Evolutionary conservation across 306 rosid genomes (phyloP), one percentile per base, ranked within the genome.

Genomic region (Castanea sativa): DNA sequence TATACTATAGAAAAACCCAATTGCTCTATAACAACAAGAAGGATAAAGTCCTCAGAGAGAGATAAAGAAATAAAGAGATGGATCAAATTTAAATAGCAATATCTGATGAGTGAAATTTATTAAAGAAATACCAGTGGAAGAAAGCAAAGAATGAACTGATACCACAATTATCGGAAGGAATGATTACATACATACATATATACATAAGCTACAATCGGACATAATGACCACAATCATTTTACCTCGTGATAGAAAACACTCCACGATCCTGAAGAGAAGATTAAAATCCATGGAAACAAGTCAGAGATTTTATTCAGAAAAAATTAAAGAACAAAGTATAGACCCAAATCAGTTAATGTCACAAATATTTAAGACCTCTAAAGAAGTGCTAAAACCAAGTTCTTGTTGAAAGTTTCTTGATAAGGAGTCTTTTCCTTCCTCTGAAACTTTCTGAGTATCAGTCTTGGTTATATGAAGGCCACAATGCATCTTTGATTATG

Each of bases 401-500:
- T 75, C 73, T 74, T 89, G 83, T 58, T 83, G 84, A 71, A 73
- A 35, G 71, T 65, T 80, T 32, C 87, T 76, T 33, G 88, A 75
- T 70, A 75, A 67, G 69, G 86, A 80, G 58, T 82, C 82, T 78
- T 84, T 90, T 85, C 84, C 77, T 33, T 79, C 78, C 63, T 80
- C 85, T 56, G 83, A 81, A 87, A 73, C 81, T 82, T 86, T 81
- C 43, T 72, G 83, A 77, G 80, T 65, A 76, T 85, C 91, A 65
- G 84, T 83, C 74, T 80, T 83, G 76, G 73, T 75, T 79, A 85
- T 76, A 79, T 63, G 85, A 86, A 77, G 83, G 83, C 81, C 84
- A 82, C 89, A 85, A 80, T 81, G 91, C 97, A 91, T 91, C 88
- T 90, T 91, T 78, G 63, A 64, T 82, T 86, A 83, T 69, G 81